phyloP scores from a whole-genome alignment of 2,329 filamentous ascomycete species.

The Pyricularia sp. region DNA sequence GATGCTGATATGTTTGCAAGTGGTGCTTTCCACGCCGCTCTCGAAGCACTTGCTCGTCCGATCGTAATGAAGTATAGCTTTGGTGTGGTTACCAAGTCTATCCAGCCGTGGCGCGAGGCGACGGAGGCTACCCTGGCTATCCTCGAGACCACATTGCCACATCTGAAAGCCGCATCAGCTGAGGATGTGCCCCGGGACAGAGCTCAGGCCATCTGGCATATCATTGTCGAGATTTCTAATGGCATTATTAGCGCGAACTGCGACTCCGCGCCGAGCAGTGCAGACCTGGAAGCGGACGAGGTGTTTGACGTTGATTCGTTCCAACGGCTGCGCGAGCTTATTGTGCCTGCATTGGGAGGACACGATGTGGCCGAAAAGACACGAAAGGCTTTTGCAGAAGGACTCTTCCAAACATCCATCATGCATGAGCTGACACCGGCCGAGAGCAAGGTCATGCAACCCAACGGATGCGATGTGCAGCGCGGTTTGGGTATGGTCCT shows the following conservation, averaged over 20 bases:
- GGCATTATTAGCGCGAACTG: conserved; percentile 56
- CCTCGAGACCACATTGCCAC: conserved; percentile 50
- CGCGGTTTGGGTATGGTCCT: conserved; percentile 44
- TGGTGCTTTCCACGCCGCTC: conserved; percentile 49
- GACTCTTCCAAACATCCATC: conserved; percentile 70
- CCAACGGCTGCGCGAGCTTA: conserved; percentile 50
- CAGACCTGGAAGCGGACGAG: conserved; percentile 54
- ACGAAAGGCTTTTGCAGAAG: conserved; percentile 56
- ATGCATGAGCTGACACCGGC: conserved; percentile 51
- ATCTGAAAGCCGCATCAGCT: conserved; percentile 31
- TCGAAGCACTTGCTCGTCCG: conserved; percentile 55
- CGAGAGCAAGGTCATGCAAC: conserved; percentile 23
- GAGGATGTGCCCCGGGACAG: conserved; percentile 27
- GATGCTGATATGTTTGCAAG: conserved; percentile 58
- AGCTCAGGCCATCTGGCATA: conserved; percentile 53
- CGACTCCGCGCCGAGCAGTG: conserved; percentile 28
- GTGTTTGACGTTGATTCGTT: conserved; percentile 71
- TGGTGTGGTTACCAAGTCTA: conserved; percentile 54
- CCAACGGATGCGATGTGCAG: not conserved
- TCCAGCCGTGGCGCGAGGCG: conserved; percentile 67
- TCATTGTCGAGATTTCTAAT: conserved; percentile 49
- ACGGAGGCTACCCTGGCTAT: conserved; percentile 59
- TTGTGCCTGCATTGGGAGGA: conserved; percentile 61
- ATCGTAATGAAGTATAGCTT: conserved; percentile 74
- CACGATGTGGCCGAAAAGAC: conserved; percentile 51